Percentiles rank a stretch among this genome's conserved stretches.
These are phyloP conservation scores for Microthyrium microscopicum DNA, from an alignment of 2,329 filamentous ascomycete species.

Conservation along the genomic window DNA sequence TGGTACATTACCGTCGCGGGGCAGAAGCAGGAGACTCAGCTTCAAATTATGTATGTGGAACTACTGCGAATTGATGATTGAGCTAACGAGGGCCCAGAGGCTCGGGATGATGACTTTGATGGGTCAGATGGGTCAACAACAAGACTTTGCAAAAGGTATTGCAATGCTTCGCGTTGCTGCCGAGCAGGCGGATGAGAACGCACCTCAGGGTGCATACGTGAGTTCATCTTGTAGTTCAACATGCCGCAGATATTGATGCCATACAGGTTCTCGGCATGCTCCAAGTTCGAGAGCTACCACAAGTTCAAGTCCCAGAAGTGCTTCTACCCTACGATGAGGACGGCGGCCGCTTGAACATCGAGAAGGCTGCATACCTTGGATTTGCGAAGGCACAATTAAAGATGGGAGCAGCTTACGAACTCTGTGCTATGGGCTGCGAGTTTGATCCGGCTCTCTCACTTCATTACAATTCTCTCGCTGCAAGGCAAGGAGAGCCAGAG, in stretches of 20 bases:
- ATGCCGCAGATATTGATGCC: slow-evolving; percentile 3
- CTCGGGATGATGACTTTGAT: slow-evolving; percentile 95
- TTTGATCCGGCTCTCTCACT: slow-evolving; percentile 86
- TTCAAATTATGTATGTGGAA: slow-evolving; percentile 45
- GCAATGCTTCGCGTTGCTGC: slow-evolving; percentile 73
- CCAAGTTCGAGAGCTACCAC: slow-evolving; percentile 75
- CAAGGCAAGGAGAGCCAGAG: slow-evolving; percentile 81
- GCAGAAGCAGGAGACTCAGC: slow-evolving; percentile 72
- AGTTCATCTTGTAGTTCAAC: slow-evolving; percentile 14
- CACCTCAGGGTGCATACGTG: slow-evolving; percentile 81
- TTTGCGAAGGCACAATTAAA: slow-evolving; percentile 95
- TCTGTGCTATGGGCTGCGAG: slow-evolving; percentile 84
- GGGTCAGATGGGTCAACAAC: slow-evolving; percentile 78
- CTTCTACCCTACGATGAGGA: slow-evolving; percentile 56
- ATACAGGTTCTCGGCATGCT: slow-evolving; percentile 73
- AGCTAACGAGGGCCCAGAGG: slow-evolving; percentile 42
- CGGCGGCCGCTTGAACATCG: slow-evolving; percentile 70
- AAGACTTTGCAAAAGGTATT: slow-evolving; percentile 62
- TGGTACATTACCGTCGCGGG: slow-evolving; percentile 77
- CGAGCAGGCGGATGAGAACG: slow-evolving; percentile 82
- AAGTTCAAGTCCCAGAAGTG: slow-evolving; percentile 62
- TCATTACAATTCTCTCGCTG: slow-evolving; percentile 89
- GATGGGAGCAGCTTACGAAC: slow-evolving; percentile 90
- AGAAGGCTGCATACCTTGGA: slow-evolving; percentile 89
- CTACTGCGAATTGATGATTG: too few species aligned